These are phyloP conservation scores for Nannizziopsis arthrosporioides DNA, from an alignment of 2,329 filamentous ascomycete genomes.

Conservation along the genomic window DNA sequence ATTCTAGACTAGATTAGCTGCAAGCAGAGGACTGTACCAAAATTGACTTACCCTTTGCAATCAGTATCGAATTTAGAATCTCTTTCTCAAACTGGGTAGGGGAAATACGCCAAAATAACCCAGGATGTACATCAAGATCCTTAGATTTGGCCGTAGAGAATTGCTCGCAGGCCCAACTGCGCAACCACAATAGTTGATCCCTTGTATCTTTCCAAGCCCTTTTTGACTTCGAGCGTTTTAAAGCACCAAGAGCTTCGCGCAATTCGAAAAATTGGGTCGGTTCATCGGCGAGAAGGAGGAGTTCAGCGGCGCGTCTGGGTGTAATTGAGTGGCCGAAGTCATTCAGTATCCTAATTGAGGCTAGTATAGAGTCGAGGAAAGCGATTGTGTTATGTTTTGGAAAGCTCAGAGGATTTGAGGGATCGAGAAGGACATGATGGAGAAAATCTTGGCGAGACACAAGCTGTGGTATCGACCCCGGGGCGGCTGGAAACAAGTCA, in stretches of 20 bases:
- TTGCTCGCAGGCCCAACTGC: constrained; percentile 43
- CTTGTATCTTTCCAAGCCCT: constrained; percentile 41
- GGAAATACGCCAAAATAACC: constrained; percentile 40
- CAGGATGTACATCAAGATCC: constrained; percentile 28
- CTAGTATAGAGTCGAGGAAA: constrained; percentile 32
- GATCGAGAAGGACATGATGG: constrained; percentile 30
- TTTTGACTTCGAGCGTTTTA: constrained; percentile 35
- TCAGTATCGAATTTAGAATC: constrained; percentile 45
- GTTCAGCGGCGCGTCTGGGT: constrained; percentile 33
- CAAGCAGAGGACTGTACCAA: constrained; percentile 12
- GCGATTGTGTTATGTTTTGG: constrained; percentile 30
- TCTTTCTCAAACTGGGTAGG: constrained; percentile 44
- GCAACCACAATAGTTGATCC: constrained; percentile 47
- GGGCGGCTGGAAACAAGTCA: constrained; percentile 23
- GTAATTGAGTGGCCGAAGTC: constrained; percentile 29
- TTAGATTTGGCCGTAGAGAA: constrained; percentile 16
- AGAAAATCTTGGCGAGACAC: constrained; percentile 33
- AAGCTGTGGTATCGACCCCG: constrained; percentile 25
- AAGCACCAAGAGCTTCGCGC: constrained; percentile 41
- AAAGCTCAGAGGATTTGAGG: constrained; percentile 32
- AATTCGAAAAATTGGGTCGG: constrained; percentile 44
- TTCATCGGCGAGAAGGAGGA: constrained; percentile 43
- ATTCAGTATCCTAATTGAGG: constrained; percentile 32
- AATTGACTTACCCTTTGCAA: constrained; percentile 29
- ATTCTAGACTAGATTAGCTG: constrained; percentile 23